Evolutionary conservation across 768 basidiomycete genomes (phyloP).

Genomic region (Russula dissimulans): DNA sequence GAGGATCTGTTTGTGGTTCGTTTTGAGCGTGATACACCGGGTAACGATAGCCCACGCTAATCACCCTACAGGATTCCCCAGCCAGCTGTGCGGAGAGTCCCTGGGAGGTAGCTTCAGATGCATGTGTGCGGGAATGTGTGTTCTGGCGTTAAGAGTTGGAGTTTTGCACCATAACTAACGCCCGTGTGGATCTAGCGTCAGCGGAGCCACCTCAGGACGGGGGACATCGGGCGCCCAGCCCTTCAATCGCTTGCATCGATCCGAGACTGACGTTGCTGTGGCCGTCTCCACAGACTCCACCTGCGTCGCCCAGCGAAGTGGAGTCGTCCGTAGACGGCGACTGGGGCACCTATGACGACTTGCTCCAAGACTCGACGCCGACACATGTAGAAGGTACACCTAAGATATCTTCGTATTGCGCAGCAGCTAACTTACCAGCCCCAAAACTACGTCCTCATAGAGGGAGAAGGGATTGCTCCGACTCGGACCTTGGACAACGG

Average conservation of each 20-base stretch:
- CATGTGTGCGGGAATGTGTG: conserved; percentile 2
- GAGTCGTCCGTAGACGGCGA: neutral
- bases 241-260: conserved; percentile 6
- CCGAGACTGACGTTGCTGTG: conserved; percentile 7
- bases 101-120: neutral
- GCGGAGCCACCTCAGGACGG: neutral
- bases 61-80: neutral
- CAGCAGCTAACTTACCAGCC: neutral
- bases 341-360: neutral
- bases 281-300: conserved; percentile 5
- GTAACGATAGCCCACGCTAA: neutral
- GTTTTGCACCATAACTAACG: neutral
- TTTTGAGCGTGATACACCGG: neutral
- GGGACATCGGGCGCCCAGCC: conserved; percentile 2
- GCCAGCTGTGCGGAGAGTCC: neutral
- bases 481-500: neutral
- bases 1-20: conserved; percentile 6
- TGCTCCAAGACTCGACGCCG: neutral
- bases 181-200: neutral
- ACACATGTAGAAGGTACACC: neutral
- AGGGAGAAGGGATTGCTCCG: neutral
- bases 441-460: neutral
- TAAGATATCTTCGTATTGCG: too few relatives aligned
- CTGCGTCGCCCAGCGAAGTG: conserved; percentile 1
- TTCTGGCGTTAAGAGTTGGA: neutral